phyloP scores from a whole-genome alignment of 495 filamentous ascomycete genomes.

The Penicillium bovifimosum region DNA sequence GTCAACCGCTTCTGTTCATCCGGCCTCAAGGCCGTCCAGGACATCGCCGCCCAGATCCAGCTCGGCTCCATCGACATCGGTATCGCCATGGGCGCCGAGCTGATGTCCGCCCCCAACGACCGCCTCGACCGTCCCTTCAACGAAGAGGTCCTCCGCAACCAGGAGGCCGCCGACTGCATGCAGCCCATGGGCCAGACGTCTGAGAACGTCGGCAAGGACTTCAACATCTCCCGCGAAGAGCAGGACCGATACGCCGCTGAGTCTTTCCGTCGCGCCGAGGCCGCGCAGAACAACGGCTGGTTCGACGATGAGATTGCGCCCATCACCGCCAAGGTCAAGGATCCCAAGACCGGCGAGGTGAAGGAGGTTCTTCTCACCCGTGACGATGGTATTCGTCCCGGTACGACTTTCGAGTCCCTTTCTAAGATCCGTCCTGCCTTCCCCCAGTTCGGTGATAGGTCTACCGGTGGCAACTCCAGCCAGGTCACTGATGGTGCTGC shows the following conservation, averaged over 20 bases:
- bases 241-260: conserved; percentile 86
- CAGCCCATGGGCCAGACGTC: conserved; percentile 97
- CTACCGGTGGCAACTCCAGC: conserved; percentile 90
- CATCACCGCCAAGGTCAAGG: conserved; percentile 74
- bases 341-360: conserved; percentile 70
- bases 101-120: conserved; percentile 72
- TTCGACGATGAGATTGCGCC: conserved; percentile 94
- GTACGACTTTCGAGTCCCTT: conserved; percentile 78
- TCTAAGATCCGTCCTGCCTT: conserved; percentile 88
- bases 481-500: conserved; percentile 97
- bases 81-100: conserved; percentile 81
- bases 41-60: conserved; percentile 85
- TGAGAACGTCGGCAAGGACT: conserved; percentile 93
- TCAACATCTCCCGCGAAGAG: conserved; percentile 68
- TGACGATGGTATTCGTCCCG: conserved; percentile 85
- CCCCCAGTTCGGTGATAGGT: conserved; percentile 78
- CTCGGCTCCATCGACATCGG: conserved; percentile 79
- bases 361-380: conserved; percentile 70
- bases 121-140: conserved; percentile 67
- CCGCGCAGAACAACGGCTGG: conserved; percentile 86
- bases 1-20: conserved; percentile 97
- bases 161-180: conserved; percentile 80
- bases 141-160: conserved; percentile 65
- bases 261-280: conserved; percentile 80
- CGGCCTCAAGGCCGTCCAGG: conserved; percentile 88